A percentile compares a stretch with the other conserved stretches of the same genome.
Evolutionary conservation across 441 rosid species (phyloP).

Genomic region (Euphorbia celastroides): DNA sequence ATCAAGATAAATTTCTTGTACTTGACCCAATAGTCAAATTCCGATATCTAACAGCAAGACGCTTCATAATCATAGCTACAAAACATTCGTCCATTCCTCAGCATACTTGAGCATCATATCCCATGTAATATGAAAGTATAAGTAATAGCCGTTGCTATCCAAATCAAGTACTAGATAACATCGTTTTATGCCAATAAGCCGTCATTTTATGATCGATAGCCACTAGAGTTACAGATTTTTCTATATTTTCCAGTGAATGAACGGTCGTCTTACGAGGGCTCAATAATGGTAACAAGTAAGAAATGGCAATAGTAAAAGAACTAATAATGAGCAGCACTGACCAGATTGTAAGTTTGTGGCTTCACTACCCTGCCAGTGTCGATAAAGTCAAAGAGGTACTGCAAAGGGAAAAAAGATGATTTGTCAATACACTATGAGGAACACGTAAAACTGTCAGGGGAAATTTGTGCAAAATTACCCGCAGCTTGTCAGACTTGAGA

Average conservation of each 20-base stretch:
- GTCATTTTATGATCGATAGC: neutral
- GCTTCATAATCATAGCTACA: too few relatives aligned
- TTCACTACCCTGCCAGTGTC: conserved; percentile 51
- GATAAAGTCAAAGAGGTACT: conserved; percentile 72
- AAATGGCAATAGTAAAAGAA: neutral
- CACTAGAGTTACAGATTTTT: neutral
- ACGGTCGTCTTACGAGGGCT: neutral
- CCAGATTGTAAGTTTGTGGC: conserved; percentile 76
- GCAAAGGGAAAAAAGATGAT: conserved; percentile 19
- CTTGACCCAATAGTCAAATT: neutral
- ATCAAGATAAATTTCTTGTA: neutral
- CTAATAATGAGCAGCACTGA: conserved; percentile 25
- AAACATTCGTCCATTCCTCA: neutral
- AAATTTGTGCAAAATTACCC: conserved; percentile 37
- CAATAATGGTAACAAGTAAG: neutral
- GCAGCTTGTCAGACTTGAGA: conserved; percentile 70
- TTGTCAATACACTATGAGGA: conserved; percentile 18
- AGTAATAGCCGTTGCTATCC: neutral
- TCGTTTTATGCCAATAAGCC: neutral
- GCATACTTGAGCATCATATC: neutral
- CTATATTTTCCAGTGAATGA: neutral
- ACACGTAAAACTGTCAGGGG: neutral
- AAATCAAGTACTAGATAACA: neutral
- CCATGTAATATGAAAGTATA: neutral
- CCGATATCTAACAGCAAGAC: neutral